Conservation (phyloP, 148 eudicot species). For the Simmondsia chinensis region DNA sequence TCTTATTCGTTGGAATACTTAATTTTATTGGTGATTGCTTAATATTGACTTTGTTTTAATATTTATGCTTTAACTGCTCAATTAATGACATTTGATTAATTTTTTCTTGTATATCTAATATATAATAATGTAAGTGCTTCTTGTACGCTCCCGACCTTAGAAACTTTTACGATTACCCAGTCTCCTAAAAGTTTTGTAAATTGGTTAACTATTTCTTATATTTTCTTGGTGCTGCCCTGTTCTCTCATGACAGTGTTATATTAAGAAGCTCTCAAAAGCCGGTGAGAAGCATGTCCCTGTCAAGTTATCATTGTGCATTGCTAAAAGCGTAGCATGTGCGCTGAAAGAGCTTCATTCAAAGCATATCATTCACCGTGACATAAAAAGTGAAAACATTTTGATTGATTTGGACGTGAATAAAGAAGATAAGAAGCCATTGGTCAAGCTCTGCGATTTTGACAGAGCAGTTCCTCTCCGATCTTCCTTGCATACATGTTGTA, state of each 20-base stretch:
- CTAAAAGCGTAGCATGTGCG: slow-evolving; percentile 74
- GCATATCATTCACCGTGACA: slow-evolving; percentile 89
- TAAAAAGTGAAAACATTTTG: slow-evolving; percentile 84
- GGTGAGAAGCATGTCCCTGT: slow-evolving; percentile 68
- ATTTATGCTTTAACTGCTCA: too few relatives aligned
- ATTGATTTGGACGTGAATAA: slow-evolving; percentile 56
- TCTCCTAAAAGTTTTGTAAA: background rate
- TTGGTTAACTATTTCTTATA: background rate
- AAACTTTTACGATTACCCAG: too few relatives aligned
- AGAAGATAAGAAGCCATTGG: slow-evolving; percentile 63
- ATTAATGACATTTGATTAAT: too few relatives aligned
- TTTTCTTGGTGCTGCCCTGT: background rate
- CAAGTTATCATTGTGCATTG: slow-evolving; percentile 46
- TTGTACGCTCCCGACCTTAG: too few relatives aligned
- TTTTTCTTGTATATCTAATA: too few relatives aligned
- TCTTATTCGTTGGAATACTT: too few relatives aligned
- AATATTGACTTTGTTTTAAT: too few relatives aligned
- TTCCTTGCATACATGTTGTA: slow-evolving; percentile 70
- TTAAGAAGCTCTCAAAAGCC: slow-evolving; percentile 44
- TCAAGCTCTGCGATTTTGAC: slow-evolving; percentile 94
- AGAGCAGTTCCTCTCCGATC: slow-evolving; percentile 79
- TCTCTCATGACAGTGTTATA: slow-evolving; percentile 40
- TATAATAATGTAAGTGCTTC: too few relatives aligned
- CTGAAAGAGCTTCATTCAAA: slow-evolving; percentile 67
- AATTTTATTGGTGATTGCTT: too few relatives aligned